Conservation (phyloP, 192 early-diverging fungal species). For the Chytriomyces sp. region DNA sequence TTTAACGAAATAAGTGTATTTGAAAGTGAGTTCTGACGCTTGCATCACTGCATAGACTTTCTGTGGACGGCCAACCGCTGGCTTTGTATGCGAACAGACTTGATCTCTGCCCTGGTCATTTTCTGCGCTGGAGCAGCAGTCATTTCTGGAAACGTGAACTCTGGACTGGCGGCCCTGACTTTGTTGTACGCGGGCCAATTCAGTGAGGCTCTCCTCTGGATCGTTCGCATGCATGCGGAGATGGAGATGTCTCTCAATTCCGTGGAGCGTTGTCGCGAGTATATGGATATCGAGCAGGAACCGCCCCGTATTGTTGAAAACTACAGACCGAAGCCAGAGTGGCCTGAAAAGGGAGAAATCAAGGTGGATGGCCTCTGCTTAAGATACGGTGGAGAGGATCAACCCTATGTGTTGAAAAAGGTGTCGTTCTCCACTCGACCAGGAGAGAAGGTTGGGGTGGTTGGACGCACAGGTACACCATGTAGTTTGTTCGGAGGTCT, state of each 20-base stretch:
- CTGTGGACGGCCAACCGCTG: conserved; percentile 58
- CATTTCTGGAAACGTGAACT: conserved; percentile 60
- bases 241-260: conserved; percentile 89
- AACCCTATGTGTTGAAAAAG: conserved; percentile 53
- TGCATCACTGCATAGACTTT: too few relatives aligned
- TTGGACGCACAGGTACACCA: conserved; percentile 40
- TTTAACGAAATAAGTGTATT: too few relatives aligned
- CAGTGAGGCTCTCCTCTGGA: conserved; percentile 77
- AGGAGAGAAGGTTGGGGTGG: conserved; percentile 54
- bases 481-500: conserved; percentile 6
- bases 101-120: conserved; percentile 74
- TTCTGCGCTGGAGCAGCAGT: conserved; percentile 76
- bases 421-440: conserved; percentile 37
- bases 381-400: conserved; percentile 59
- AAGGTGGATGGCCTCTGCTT: conserved; percentile 61
- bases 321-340: conserved; percentile 19
- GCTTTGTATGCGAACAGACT: conserved; percentile 83
- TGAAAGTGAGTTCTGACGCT: too few relatives aligned
- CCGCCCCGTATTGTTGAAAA: conserved; percentile 34
- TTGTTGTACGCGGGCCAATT: conserved; percentile 82
- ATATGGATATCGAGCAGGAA: conserved; percentile 76
- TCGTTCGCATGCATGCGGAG: conserved; percentile 66
- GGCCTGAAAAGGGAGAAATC: conserved; percentile 50
- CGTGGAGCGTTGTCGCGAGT: conserved; percentile 85
- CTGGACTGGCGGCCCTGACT: conserved; percentile 82